Base-by-base conservation (phyloP, 2,329 filamentous ascomycete genomes). In the Chaetomiaceae sp. region DNA sequence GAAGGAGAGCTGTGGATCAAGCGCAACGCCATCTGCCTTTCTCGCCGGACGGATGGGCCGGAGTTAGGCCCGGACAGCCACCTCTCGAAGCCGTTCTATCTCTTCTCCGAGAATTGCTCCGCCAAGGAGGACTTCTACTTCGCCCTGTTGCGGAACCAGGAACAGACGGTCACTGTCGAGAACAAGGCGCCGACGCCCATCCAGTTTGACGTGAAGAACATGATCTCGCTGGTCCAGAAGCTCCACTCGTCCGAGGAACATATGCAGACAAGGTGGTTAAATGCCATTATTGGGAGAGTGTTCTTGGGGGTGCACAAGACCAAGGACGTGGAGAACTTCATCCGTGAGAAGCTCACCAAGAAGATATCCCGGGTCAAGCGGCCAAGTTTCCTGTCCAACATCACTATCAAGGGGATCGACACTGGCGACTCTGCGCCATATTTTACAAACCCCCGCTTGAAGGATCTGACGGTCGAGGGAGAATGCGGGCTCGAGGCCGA, bases 51-150 rank as follows among this genome's bases (percentile, higher is more conserved):
- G 31, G 76, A 79, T 29, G 75, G 75, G 23, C 72, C 74, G 23
- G 82, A 85, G 31, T 63, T 77, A 25, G 72, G 77, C 3, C 78
- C 81, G 3, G 82, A 85, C 58, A 73, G 69, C 34, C 76, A 75
- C 31, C 66, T 80, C 3, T 85, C 89, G 6, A 91, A 89, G 61
- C 91, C 94, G 0, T 97, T 96, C 72, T 97, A 85, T 66, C 76
- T 99, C 4, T 99, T 97, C 70, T 95, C 89, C 0, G 91, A 97
- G 61, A 96, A 95, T 65, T 89, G 89, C 68, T 96, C 91, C 0
- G 90, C 94, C 43, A 99, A 99, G 69, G 94, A 99, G 70, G 94
- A 99, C 68, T 97, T 99, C 71, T 99, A 99, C 69, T 92, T 96
- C 70, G 88, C 92, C 12, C 76, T 99, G 62, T 76, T 99, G 36